Evolutionary conservation across 768 basidiomycete species (phyloP).

Genomic region (Auricularia cornea): DNA sequence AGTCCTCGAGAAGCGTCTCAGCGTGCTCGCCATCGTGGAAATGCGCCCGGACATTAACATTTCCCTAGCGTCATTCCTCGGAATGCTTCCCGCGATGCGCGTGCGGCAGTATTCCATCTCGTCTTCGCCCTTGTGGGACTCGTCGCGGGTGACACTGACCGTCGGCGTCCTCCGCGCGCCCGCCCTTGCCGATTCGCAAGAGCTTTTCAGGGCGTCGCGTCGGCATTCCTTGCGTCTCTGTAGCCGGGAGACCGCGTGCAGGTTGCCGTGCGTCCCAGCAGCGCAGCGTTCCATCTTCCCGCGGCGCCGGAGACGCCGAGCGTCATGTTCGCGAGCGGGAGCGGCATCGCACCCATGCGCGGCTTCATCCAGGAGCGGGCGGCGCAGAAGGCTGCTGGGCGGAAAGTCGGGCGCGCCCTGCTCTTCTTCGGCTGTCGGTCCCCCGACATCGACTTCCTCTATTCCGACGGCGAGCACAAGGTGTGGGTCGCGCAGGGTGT

Average conservation of each 20-base stretch:
- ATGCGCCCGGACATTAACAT: slow-evolving; percentile 24
- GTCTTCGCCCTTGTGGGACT: slow-evolving; percentile 38
- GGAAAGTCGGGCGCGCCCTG: slow-evolving; percentile 32
- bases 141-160: slow-evolving; percentile 34
- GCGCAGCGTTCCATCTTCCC: slow-evolving; percentile 36
- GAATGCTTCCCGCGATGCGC: slow-evolving; percentile 38
- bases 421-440: slow-evolving; percentile 42
- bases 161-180: slow-evolving; percentile 36
- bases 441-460: slow-evolving; percentile 35
- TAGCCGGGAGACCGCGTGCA: slow-evolving; percentile 34
- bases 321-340: slow-evolving; percentile 39
- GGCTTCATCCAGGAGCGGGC: slow-evolving; percentile 46
- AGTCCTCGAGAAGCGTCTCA: slow-evolving; percentile 29
- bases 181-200: slow-evolving; percentile 24
- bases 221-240: slow-evolving; percentile 35
- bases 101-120: slow-evolving; percentile 45
- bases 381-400: slow-evolving; percentile 34
- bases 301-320: slow-evolving; percentile 30
- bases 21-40: slow-evolving; percentile 21
- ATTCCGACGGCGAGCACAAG: slow-evolving; percentile 32
- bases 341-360: slow-evolving; percentile 42
- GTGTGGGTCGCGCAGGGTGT: slow-evolving; percentile 36
- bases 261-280: slow-evolving; percentile 32
- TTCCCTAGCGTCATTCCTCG: slow-evolving; percentile 30
- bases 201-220: slow-evolving; percentile 38